phyloP scores from a whole-genome alignment of 129 eudicot species.

The Mikania micrantha region DNA sequence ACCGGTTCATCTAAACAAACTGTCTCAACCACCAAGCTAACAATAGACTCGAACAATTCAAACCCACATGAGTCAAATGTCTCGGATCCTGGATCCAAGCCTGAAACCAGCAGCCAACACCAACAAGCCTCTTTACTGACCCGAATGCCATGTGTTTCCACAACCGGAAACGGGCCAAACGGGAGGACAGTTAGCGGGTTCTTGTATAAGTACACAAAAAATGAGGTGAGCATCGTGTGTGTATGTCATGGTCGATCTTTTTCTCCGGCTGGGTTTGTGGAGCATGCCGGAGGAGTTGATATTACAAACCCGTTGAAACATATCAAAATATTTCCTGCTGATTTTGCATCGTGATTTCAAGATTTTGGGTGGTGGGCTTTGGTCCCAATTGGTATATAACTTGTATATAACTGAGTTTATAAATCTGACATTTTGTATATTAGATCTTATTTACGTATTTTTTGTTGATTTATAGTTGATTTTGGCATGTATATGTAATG shows the following conservation, averaged over 20 bases:
- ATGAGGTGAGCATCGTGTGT: conserved; percentile 67
- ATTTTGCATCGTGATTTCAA: conserved; percentile 26
- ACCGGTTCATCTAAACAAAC: not conserved
- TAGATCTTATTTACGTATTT: too few relatives aligned
- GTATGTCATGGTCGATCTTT: conserved; percentile 79
- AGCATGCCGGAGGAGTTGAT: conserved; percentile 77
- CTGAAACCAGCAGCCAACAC: not conserved
- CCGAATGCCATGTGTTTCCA: conserved; percentile 65
- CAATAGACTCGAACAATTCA: not conserved
- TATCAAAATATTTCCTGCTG: conserved; percentile 55
- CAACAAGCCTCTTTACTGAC: conserved; percentile 12
- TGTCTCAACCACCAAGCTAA: not conserved
- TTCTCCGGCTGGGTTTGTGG: conserved; percentile 71
- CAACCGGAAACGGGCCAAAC: conserved; percentile 79
- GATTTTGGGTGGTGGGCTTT: not conserved
- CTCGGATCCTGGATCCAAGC: too few relatives aligned
- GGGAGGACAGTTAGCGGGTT: conserved; percentile 67
- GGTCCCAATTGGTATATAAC: too few relatives aligned
- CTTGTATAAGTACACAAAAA: conserved; percentile 51
- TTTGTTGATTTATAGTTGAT: too few relatives aligned
- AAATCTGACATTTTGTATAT: too few relatives aligned
- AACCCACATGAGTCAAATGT: too few relatives aligned
- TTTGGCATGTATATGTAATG: too few relatives aligned
- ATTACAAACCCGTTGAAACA: conserved; percentile 58
- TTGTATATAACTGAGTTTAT: too few relatives aligned